phyloP scores from a whole-genome alignment of 1,284 basidiomycete genomes.

The Filobasidium uniguttulatum region DNA sequence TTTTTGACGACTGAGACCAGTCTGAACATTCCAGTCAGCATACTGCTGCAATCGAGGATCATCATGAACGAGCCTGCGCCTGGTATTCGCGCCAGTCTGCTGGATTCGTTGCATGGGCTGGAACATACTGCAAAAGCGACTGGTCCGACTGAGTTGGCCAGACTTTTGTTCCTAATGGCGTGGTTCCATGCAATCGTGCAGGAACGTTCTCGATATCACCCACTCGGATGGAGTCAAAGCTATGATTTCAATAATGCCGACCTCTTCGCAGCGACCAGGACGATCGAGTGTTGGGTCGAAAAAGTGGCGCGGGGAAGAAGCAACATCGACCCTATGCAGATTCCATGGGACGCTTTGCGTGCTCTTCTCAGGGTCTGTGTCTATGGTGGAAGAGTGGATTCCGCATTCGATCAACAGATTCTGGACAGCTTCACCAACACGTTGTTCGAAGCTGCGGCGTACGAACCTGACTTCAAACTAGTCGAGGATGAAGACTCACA shows the following conservation, averaged over 20 bases:
- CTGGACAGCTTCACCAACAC: constrained; percentile 82
- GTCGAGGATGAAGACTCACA: constrained; percentile 48
- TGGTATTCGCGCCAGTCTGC: constrained; percentile 83
- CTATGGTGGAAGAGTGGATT: constrained; percentile 84
- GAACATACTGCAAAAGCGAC: constrained; percentile 38
- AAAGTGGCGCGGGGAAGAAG: constrained; percentile 67
- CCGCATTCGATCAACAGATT: constrained; percentile 81
- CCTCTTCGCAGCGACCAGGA: constrained; percentile 78
- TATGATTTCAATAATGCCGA: constrained; percentile 99
- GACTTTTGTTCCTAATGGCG: constrained; percentile 84
- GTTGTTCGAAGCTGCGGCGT: constrained; percentile 71
- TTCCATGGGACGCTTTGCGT: constrained; percentile 85
- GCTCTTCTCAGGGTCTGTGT: constrained; percentile 86
- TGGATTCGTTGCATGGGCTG: constrained; percentile 55
- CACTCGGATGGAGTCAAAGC: constrained; percentile 84
- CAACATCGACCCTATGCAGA: constrained; percentile 74
- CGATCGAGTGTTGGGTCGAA: constrained; percentile 78
- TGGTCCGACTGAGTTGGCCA: constrained; percentile 81
- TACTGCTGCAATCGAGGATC: constrained; percentile 81
- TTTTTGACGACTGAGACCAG: constrained; percentile 96
- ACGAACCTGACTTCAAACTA: constrained; percentile 80
- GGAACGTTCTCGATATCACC: constrained; percentile 85
- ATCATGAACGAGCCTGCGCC: constrained; percentile 97
- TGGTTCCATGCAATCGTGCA: constrained; percentile 97
- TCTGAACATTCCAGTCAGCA: constrained; percentile 71